phyloP scores from a whole-genome alignment of 768 basidiomycete species.

The Pleurotus tuber-regium region DNA sequence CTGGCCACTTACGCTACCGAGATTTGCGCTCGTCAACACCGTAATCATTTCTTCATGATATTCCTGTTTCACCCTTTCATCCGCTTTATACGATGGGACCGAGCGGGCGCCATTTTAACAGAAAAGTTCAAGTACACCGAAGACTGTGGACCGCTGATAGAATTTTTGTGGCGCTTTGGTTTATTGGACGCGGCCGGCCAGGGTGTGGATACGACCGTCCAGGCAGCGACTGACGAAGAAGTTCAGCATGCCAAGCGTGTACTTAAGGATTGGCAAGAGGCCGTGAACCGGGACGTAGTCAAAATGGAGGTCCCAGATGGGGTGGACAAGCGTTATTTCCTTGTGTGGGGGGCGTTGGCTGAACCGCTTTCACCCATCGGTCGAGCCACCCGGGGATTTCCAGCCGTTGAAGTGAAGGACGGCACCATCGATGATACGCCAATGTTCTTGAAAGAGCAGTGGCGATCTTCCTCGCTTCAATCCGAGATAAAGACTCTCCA shows the following conservation, averaged over 20 bases:
- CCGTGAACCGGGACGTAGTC: neutral
- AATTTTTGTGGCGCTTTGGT: slow-evolving; percentile 25
- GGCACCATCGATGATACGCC: slow-evolving; percentile 8
- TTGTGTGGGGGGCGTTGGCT: slow-evolving; percentile 2
- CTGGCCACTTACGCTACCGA: slow-evolving; percentile 22
- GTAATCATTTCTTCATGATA: slow-evolving; percentile 27
- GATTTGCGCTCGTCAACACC: slow-evolving; percentile 22
- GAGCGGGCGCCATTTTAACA: slow-evolving; percentile 26
- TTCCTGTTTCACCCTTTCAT: slow-evolving; percentile 21
- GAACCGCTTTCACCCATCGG: slow-evolving; percentile 17
- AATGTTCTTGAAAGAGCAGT: slow-evolving; percentile 30
- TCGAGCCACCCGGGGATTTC: slow-evolving; percentile 21
- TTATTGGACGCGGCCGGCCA: neutral
- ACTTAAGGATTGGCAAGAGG: neutral
- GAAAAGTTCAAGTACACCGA: slow-evolving; percentile 20
- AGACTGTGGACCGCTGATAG: slow-evolving; percentile 12
- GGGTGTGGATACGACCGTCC: neutral
- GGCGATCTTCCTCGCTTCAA: slow-evolving; percentile 17
- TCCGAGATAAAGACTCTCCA: slow-evolving; percentile 22
- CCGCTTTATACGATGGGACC: slow-evolving; percentile 33
- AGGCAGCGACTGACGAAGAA: neutral
- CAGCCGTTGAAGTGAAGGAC: slow-evolving; percentile 14
- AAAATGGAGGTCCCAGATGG: neutral
- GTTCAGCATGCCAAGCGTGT: neutral
- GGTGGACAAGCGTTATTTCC: neutral